Evolutionary conservation across 139 green algal species (phyloP).

Genomic region (Astrephomene gubernaculifera): DNA sequence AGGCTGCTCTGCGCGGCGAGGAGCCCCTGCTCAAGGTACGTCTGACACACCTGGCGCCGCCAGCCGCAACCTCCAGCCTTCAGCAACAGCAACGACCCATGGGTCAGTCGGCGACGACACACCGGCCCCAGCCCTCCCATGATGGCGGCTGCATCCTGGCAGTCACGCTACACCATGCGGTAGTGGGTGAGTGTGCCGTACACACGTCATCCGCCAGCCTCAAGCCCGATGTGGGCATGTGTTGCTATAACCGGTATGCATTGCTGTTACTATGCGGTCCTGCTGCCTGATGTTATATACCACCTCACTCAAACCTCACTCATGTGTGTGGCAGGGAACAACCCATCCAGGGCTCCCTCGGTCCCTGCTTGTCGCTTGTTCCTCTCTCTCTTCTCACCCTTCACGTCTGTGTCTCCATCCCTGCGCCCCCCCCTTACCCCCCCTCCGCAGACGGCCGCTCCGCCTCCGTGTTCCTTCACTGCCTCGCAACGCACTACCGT

Average conservation of each 20-base stretch:
- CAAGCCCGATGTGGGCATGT: background rate
- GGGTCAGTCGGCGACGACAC: background rate
- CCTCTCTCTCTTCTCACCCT: background rate
- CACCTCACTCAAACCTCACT: background rate
- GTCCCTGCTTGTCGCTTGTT: background rate
- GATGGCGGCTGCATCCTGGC: constrained; percentile 57
- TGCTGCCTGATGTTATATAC: background rate
- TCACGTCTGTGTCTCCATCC: background rate
- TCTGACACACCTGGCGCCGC: constrained; percentile 13
- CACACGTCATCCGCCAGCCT: background rate
- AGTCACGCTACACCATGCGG: constrained; percentile 46
- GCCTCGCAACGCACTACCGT: constrained; percentile 18
- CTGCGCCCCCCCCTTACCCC: background rate
- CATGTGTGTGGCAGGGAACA: background rate
- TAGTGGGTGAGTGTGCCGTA: constrained; percentile 19
- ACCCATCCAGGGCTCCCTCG: background rate
- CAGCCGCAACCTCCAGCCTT: too few species aligned
- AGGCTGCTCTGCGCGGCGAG: constrained; percentile 7
- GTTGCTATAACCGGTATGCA: background rate
- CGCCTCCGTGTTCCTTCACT: background rate
- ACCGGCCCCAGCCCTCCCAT: background rate
- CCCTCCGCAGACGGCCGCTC: constrained; percentile 15
- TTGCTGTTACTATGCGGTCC: too few species aligned
- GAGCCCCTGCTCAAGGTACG: constrained; percentile 53
- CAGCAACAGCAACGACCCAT: background rate